Conservation (phyloP, 345 rosid species). For the Eucalyptus viminalis region DNA sequence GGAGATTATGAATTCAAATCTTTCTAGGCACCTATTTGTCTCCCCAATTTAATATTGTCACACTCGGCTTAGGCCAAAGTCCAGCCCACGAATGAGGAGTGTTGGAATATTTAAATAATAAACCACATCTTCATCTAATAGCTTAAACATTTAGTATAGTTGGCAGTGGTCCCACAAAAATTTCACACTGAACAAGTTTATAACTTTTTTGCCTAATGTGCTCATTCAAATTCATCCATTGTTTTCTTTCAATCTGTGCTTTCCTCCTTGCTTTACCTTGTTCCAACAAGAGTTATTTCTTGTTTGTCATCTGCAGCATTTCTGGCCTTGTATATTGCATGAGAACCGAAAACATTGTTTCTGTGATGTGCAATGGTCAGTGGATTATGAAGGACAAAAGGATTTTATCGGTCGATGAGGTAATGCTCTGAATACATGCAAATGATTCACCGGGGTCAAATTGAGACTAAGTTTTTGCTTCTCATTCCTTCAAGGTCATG, state of each 20-base stretch:
- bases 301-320: constrained; percentile 19
- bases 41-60: no score
- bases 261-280: not conserved
- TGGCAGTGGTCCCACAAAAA: accelerated
- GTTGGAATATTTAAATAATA: no score
- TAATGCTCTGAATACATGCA: not conserved
- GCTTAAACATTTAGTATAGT: accelerated
- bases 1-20: no score
- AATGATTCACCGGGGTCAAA: not conserved
- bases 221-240: not conserved
- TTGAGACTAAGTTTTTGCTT: not conserved
- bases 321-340: constrained; percentile 52
- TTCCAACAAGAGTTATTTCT: not conserved
- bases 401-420: constrained; percentile 49
- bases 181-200: not conserved
- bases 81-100: no score
- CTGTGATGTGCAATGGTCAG: constrained; percentile 65
- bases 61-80: no score
- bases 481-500: not conserved
- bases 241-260: not conserved
- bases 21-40: no score
- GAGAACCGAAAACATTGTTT: constrained; percentile 52
- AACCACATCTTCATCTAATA: no score
- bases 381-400: constrained; percentile 66
- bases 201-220: not conserved